These are phyloP conservation scores for Dorcoceras hygrometricum DNA, from an alignment of 257 asterid genomes.

Conservation along the genomic window DNA sequence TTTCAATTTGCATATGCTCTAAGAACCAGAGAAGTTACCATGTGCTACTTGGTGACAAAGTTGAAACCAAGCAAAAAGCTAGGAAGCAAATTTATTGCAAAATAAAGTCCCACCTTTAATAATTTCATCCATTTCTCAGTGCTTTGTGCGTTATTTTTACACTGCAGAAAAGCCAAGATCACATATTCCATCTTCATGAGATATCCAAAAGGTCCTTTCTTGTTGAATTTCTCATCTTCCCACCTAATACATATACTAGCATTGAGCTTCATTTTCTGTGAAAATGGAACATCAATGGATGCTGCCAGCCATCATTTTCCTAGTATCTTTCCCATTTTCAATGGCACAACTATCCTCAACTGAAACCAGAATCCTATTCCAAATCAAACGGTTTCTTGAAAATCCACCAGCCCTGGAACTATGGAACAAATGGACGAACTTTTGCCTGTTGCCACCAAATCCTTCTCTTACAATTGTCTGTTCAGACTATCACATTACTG, in stretches of 20 bases:
- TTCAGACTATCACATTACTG: slow-evolving; percentile 62
- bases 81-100: slow-evolving; percentile 28
- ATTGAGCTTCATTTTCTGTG: slow-evolving; percentile 12
- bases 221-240: neutral
- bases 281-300: slow-evolving; percentile 26
- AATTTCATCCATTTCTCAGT: slow-evolving; percentile 21
- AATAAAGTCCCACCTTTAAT: slow-evolving; percentile 18
- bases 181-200: slow-evolving; percentile 21
- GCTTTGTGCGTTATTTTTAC: slow-evolving; percentile 14
- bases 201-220: slow-evolving; percentile 15
- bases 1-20: too few relatives aligned
- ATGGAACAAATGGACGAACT: slow-evolving; percentile 87
- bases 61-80: slow-evolving; percentile 24
- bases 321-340: slow-evolving; percentile 31
- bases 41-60: slow-evolving; percentile 16
- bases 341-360: slow-evolving; percentile 48
- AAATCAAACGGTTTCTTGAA: slow-evolving; percentile 68
- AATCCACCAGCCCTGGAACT: slow-evolving; percentile 60
- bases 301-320: slow-evolving; percentile 22
- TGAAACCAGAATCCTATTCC: slow-evolving; percentile 65
- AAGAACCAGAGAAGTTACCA: neutral
- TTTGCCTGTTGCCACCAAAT: slow-evolving; percentile 57
- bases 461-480: slow-evolving; percentile 62
- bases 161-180: slow-evolving; percentile 11
- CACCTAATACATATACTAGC: neutral